phyloP scores from a whole-genome alignment of 2,329 filamentous ascomycete species.

The Raffaelea albimanens region DNA sequence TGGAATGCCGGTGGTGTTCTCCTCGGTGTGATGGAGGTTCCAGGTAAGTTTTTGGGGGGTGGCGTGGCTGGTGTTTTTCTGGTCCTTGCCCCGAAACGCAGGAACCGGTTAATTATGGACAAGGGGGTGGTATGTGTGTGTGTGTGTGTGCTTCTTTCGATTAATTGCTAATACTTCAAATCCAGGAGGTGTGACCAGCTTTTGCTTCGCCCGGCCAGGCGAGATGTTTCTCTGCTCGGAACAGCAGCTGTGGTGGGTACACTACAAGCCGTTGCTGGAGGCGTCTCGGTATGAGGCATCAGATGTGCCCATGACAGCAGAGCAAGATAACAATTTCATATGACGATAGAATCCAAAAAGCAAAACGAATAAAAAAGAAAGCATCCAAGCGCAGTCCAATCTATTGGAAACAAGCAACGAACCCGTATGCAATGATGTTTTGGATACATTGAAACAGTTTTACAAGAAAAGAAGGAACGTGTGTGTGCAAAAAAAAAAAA shows the following conservation, averaged over 20 bases:
- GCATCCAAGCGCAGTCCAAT: too few relatives aligned
- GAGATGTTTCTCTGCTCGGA: constrained; percentile 39
- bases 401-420: too few relatives aligned
- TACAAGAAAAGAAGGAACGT: too few relatives aligned
- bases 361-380: too few relatives aligned
- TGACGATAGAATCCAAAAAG: neutral
- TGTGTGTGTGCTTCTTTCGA: too few relatives aligned
- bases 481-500: too few relatives aligned
- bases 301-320: neutral
- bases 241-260: constrained; percentile 32
- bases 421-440: too few relatives aligned
- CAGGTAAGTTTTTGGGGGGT: constrained; percentile 16
- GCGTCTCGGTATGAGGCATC: neutral
- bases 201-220: constrained; percentile 31
- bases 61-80: too few relatives aligned
- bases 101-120: too few relatives aligned
- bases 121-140: too few relatives aligned
- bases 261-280: constrained; percentile 16
- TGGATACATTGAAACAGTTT: too few relatives aligned
- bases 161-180: neutral
- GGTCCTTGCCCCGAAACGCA: neutral
- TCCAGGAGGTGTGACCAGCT: constrained; percentile 30
- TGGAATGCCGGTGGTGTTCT: constrained; percentile 33
- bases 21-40: constrained; percentile 30
- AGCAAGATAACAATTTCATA: constrained; percentile 7